Evolutionary conservation across 352 stramenopile species (phyloP).

Genomic region (Phytophthora pistaciae): DNA sequence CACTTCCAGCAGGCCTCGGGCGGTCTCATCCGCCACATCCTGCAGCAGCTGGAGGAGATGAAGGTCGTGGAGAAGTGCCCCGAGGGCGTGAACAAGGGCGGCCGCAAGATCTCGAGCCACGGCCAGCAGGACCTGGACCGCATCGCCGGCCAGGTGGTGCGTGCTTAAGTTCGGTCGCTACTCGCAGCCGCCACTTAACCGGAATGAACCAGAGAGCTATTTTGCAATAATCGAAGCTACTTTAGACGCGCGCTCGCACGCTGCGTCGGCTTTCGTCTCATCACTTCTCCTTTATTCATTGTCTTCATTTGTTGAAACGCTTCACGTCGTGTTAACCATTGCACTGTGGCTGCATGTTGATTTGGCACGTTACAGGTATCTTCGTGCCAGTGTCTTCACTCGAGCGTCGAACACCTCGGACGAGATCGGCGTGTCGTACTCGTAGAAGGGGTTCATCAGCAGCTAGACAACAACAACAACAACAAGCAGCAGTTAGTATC

Average conservation of each 20-base stretch:
- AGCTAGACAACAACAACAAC: constrained; percentile 57
- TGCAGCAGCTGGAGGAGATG: constrained; percentile 98
- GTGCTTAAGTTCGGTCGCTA: constrained; percentile 69
- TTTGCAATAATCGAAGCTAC: constrained; percentile 65
- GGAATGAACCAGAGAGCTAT: constrained; percentile 57
- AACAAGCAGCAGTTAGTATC: constrained; percentile 15
- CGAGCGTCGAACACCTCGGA: constrained; percentile 94
- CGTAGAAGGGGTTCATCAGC: constrained; percentile 97
- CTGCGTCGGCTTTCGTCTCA: constrained; percentile 22
- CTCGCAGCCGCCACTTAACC: constrained; percentile 34
- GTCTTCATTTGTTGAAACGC: too few relatives aligned
- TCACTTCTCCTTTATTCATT: not conserved
- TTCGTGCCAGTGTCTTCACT: constrained; percentile 89
- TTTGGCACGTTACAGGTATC: constrained; percentile 81
- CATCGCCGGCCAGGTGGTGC: constrained; percentile 96
- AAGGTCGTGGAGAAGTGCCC: constrained; percentile 98
- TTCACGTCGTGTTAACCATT: not conserved
- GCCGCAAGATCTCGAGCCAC: constrained; percentile 95
- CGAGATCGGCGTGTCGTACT: constrained; percentile 95
- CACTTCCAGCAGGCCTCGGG: constrained; percentile 96
- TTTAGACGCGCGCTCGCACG: constrained; percentile 18
- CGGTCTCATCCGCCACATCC: constrained; percentile 98
- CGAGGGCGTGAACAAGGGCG: constrained; percentile 93
- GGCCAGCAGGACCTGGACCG: constrained; percentile 99
- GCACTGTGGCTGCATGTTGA: not conserved